phyloP scores from a whole-genome alignment of 2,329 filamentous ascomycete genomes.

The Zasmidium angulare region DNA sequence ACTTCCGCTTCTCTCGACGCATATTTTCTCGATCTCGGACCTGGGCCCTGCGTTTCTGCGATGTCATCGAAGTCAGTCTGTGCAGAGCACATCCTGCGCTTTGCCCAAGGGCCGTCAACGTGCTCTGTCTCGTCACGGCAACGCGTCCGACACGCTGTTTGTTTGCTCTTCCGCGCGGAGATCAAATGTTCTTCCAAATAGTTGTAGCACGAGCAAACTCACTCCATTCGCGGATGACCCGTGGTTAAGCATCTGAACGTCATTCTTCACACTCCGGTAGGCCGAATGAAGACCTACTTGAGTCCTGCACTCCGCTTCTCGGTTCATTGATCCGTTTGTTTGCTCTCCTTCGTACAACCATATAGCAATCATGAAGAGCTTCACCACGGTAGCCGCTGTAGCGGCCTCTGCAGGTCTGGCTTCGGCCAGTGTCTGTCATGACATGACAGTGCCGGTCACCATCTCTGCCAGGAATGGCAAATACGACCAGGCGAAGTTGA shows the following conservation, averaged over 20 bases:
- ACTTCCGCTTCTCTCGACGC: not conserved
- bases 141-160: not conserved
- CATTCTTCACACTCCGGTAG: not conserved
- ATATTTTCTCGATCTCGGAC: constrained; percentile 1
- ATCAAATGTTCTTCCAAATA: not conserved
- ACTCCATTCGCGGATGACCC: not conserved
- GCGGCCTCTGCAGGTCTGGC: constrained; percentile 24
- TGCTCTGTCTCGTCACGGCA: not conserved
- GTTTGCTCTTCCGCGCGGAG: not conserved
- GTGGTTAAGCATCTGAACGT: not conserved
- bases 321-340: not conserved
- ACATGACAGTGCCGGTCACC: constrained; percentile 55
- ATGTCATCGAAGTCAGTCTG: not conserved
- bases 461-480: constrained; percentile 56
- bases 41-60: not conserved
- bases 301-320: not conserved
- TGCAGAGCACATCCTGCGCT: not conserved
- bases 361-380: constrained; percentile 24
- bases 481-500: constrained; percentile 52
- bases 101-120: not conserved
- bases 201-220: not conserved
- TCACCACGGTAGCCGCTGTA: constrained; percentile 22
- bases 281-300: not conserved
- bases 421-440: constrained; percentile 20
- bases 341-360: not conserved